Evolutionary conservation across 441 rosid species (phyloP).

Genomic region (Daphne laureola): DNA sequence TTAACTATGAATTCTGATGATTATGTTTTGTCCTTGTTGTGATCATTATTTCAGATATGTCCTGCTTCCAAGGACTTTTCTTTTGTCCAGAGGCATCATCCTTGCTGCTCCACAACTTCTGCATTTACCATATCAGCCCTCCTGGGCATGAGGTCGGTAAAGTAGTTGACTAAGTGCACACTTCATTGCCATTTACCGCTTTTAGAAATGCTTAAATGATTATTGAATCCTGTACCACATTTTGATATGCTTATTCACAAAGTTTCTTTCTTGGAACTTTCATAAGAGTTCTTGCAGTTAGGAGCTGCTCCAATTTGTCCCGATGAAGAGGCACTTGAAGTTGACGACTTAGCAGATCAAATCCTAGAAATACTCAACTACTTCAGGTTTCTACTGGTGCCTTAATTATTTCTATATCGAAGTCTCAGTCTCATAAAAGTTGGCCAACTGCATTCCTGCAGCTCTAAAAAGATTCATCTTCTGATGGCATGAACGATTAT

Average conservation of each 20-base stretch:
- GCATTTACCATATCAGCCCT: slow-evolving; percentile 73
- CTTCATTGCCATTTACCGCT: slow-evolving; percentile 4
- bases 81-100: slow-evolving; percentile 74
- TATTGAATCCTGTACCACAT: slow-evolving; percentile 1
- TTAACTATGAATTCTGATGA: slow-evolving; percentile 14
- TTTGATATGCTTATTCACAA: slow-evolving; percentile 29
- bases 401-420: too few relatives aligned
- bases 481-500: slow-evolving; percentile 16
- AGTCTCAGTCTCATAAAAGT: too few relatives aligned
- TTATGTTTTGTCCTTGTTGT: slow-evolving; percentile 9
- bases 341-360: slow-evolving; percentile 60
- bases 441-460: too few relatives aligned
- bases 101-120: slow-evolving; percentile 68
- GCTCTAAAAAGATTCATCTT: neutral
- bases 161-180: slow-evolving; percentile 17
- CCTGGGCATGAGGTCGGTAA: slow-evolving; percentile 74
- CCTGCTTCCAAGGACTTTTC: slow-evolving; percentile 73
- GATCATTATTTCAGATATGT: slow-evolving; percentile 35
- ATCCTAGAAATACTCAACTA: slow-evolving; percentile 64
- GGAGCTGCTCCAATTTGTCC: slow-evolving; percentile 60
- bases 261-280: slow-evolving; percentile 32
- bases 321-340: slow-evolving; percentile 33
- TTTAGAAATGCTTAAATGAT: neutral
- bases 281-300: slow-evolving; percentile 68
- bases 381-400: slow-evolving; percentile 29